These are phyloP conservation scores for Triticum timopheevii DNA, from an alignment of 176 grass and related monocot species.

Conservation along the genomic window DNA sequence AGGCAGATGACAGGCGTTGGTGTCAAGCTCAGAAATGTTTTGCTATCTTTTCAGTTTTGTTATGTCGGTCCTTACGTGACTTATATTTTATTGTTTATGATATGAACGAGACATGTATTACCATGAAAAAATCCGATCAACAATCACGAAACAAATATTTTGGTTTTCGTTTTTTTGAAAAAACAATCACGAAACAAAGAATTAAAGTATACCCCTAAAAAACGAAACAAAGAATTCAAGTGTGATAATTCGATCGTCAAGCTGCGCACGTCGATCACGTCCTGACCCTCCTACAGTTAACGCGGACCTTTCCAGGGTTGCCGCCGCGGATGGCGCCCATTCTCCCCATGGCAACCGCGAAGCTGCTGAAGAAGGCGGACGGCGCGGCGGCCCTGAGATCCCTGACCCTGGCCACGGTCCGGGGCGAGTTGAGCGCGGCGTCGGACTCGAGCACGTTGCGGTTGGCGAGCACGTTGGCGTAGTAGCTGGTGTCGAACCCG, in stretches of 20 bases:
- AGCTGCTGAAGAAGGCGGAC: conserved; percentile 31
- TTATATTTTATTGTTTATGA: too few species aligned
- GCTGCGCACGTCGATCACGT: not conserved
- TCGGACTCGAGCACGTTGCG: conserved; percentile 49
- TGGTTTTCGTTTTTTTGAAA: too few species aligned
- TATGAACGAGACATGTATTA: too few species aligned
- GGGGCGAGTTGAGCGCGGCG: conserved; percentile 40
- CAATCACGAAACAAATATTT: too few species aligned
- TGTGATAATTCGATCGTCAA: not conserved
- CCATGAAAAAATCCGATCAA: too few species aligned
- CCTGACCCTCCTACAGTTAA: conserved; percentile 32
- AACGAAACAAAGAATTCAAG: too few species aligned
- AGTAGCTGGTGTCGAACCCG: conserved; percentile 54
- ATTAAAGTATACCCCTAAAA: too few species aligned
- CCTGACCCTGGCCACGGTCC: conserved; percentile 3
- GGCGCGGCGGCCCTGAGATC: conserved; percentile 1
- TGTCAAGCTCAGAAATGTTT: too few species aligned
- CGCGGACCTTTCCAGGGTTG: conserved; percentile 27
- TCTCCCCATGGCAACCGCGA: conserved; percentile 45
- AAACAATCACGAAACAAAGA: too few species aligned
- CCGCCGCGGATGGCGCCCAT: conserved; percentile 42
- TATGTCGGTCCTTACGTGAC: too few species aligned
- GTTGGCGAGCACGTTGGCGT: conserved; percentile 41
- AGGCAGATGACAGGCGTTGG: too few species aligned
- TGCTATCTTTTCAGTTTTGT: too few species aligned